Evolutionary conservation across 192 early-diverging fungal species (phyloP), one percentile per base, ranked within the genome.

Genomic region (Lobosporangium transversale): DNA sequence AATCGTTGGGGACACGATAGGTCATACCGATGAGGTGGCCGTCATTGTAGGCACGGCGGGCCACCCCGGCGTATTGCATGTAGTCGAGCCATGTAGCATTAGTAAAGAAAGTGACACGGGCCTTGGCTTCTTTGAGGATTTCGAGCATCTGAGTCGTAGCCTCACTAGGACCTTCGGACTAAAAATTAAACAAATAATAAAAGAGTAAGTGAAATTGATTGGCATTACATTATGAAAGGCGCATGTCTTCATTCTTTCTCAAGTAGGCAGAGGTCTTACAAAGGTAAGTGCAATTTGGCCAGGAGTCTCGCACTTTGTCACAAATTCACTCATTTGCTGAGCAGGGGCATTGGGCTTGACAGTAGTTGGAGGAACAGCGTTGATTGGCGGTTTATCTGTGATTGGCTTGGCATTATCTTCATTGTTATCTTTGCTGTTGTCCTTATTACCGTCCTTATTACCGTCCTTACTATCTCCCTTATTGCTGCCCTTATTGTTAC

Each of bases 21-120:
- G 81, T 85, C 84, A 85, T 85, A 17, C 84, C 84, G 62, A 85
- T 85, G 37, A 83, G 69, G 49, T 85, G 84, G n/a, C 84, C 84
- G 29, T 85, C 81, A 44, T 59, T 85, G 65, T 85, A 85, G 51
- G 84, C 81, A 45, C 84, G 84, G 24, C 82, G 84, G 26, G 82
- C 66, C 32, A 85, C 79, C 29, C 80, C 80, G 3, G 84, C 84
- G 45, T 85, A 85, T 44, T 85, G 84, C 59, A 82, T 81, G 30
- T 81, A 82, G 37, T 85, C 81, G 23, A 85, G 75, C 83, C 84
- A 85, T 15, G 84, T 83, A 0, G 84, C 81, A 53, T 85, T 85
- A 0, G 79, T 76, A 55, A 85, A 82, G 76, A 85, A 85, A 31
- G 71, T 81, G n/a, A 80, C 84, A 23, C 79, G 80, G 11, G 84